Base-by-base conservation (phyloP, 345 rosid species). In the Cardamine resedifolia region DNA sequence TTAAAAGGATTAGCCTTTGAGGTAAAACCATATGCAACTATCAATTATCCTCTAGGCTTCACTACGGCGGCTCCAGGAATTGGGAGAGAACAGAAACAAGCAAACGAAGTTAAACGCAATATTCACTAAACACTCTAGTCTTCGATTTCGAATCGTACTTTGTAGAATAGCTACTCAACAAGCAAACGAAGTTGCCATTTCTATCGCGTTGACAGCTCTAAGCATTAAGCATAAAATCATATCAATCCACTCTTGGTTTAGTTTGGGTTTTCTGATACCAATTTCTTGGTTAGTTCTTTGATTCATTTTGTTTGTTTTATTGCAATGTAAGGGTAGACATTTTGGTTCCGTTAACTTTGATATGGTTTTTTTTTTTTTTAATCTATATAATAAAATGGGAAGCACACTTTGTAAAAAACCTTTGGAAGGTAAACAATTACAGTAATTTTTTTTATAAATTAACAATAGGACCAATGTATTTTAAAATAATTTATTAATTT, bases 21-120 rank as follows among this genome's bases (percentile, higher is more conserved):
- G 71, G 57, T 64, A 58, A 56, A 70, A 45, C 38, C 79, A 76
- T 76, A 68, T 43, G 44, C 9, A 39, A 11, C 21, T 34, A 21
- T 45, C 64, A 55, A 55, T 19, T 23, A 20, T 19, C 24, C 55
- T 45, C 12, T 33, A 33, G 36, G 36, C 36, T 33, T 33, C 36
- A 33, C 10, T 1, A 33, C 10, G 10, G 36, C 2, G 36, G 36
- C 9, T 33, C 24, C 34, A 66, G 28, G 8, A 64, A 47, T 1
- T 11, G 56, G 8, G 71, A 65, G 7, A 51, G 18, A 45, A 58
- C 23, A 45, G 23, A 45, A 16, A 19, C 30, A 50, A 49, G 23
- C 14, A 26, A 38, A 18, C 21, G 28, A 49, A 58, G 20, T 1
- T 44, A 34, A 55, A 12, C 19, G 44, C 27, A 59, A 47, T 3